These are phyloP conservation scores for Suillus weaverae DNA, from an alignment of 768 basidiomycete species.

Conservation along the genomic window DNA sequence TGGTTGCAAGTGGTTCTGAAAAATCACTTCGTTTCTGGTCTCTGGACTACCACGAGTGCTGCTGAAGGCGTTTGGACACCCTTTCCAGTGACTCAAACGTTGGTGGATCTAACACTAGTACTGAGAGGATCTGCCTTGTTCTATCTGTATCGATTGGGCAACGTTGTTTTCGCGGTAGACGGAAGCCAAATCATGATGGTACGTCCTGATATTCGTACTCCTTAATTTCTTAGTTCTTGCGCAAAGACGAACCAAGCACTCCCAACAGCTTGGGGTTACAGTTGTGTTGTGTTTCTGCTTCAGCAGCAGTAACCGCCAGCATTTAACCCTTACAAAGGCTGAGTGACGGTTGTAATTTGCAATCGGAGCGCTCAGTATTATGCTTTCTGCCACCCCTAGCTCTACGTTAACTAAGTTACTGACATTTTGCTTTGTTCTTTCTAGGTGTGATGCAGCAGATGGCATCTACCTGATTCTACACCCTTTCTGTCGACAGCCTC, in stretches of 20 bases:
- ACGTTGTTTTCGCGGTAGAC: neutral
- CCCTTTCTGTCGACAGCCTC: neutral
- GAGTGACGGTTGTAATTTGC: slow-evolving; percentile 17
- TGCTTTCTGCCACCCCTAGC: neutral
- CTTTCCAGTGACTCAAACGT: neutral
- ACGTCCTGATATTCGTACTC: neutral
- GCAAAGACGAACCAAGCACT: slow-evolving; percentile 14
- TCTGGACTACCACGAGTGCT: neutral
- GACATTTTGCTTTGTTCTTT: neutral
- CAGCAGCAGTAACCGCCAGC: slow-evolving; percentile 12
- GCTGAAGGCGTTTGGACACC: neutral
- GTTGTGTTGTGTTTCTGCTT: slow-evolving; percentile 13
- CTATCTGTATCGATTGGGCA: neutral
- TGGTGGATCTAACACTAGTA: neutral
- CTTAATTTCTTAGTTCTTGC: neutral
- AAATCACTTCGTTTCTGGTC: neutral
- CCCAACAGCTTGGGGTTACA: slow-evolving; percentile 7
- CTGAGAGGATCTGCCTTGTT: neutral
- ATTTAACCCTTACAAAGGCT: slow-evolving; percentile 3
- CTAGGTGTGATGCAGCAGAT: neutral
- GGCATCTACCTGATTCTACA: neutral
- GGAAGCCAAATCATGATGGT: neutral
- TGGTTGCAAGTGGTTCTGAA: neutral
- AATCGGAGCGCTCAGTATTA: slow-evolving; percentile 8
- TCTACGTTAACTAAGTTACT: neutral